phyloP scores from a whole-genome alignment of 225 moss, liverwort and hornwort genomes.

The Bryoerythrophyllum caledonicum region DNA sequence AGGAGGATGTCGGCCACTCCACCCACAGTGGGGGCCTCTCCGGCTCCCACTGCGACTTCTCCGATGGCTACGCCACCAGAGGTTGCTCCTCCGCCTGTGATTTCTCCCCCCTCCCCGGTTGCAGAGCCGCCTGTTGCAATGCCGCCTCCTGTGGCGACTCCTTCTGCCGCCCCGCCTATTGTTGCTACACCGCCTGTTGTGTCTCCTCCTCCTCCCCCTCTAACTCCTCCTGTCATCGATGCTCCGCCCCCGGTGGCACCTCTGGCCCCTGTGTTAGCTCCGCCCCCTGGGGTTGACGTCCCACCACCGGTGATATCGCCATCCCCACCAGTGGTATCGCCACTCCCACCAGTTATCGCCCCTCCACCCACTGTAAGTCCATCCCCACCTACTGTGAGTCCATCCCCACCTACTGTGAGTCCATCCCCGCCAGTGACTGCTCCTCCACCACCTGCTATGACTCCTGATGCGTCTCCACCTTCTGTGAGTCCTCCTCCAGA shows the following conservation, averaged over 20 bases:
- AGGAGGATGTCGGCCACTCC: conserved; percentile 37
- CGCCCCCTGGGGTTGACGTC: neutral
- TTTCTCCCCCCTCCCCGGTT: neutral
- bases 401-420: neutral
- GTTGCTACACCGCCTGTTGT: neutral
- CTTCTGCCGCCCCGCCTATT: too few species aligned
- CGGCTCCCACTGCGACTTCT: conserved; percentile 8
- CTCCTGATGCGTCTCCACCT: conserved; percentile 5
- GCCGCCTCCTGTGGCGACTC: too few species aligned
- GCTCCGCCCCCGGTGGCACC: neutral
- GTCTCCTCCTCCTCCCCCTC: conserved; percentile 13
- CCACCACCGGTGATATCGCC: neutral
- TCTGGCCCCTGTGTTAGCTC: neutral
- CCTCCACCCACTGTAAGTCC: neutral
- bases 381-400: neutral
- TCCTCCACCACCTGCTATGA: too few species aligned
- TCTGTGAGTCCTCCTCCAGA: too few species aligned
- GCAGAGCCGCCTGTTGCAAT: neutral
- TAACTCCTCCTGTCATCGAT: neutral
- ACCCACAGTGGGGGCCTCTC: conserved; percentile 18
- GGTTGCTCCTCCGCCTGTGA: conserved; percentile 3
- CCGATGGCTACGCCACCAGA: neutral
- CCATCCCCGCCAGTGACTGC: neutral
- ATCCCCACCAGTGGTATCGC: neutral
- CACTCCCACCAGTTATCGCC: neutral